Evolutionary conservation across 75 land plant genomes (phyloP).

Genomic region (Sequoia sempervirens): DNA sequence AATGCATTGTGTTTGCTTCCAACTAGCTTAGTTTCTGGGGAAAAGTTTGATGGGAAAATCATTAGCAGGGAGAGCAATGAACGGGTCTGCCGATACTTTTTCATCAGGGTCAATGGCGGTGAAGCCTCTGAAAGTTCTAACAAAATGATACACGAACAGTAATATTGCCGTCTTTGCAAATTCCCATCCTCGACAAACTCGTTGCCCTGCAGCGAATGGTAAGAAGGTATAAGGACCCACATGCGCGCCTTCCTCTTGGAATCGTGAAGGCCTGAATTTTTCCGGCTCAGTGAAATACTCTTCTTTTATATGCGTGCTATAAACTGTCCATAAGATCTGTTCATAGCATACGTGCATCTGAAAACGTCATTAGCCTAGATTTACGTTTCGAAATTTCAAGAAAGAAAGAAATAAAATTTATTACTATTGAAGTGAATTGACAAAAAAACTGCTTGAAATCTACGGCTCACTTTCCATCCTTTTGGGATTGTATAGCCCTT

Average conservation of each 20-base stretch:
- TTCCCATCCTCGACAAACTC: conserved; percentile 43
- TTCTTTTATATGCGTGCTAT: conserved; percentile 26
- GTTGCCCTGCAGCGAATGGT: conserved; percentile 49
- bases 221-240: conserved; percentile 37
- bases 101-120: conserved; percentile 13
- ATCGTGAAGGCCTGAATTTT: conserved; percentile 46
- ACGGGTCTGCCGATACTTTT: conserved; percentile 11
- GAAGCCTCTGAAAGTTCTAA: conserved; percentile 20
- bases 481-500: conserved; percentile 45
- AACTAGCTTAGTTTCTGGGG: too few relatives aligned
- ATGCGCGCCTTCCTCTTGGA: conserved; percentile 13
- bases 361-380: background rate
- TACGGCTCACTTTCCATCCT: conserved; percentile 39
- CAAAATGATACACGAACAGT: conserved; percentile 32
- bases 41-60: conserved; percentile 29
- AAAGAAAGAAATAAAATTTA: background rate
- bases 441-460: background rate
- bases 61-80: conserved; percentile 18
- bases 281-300: conserved; percentile 35
- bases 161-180: conserved; percentile 32
- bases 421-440: background rate
- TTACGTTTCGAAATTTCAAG: too few relatives aligned
- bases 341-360: background rate
- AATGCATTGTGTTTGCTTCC: too few relatives aligned
- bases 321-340: conserved; percentile 32